Evolutionary conservation across 768 basidiomycete species (phyloP).

Genomic region (Solioccasus polychromus): DNA sequence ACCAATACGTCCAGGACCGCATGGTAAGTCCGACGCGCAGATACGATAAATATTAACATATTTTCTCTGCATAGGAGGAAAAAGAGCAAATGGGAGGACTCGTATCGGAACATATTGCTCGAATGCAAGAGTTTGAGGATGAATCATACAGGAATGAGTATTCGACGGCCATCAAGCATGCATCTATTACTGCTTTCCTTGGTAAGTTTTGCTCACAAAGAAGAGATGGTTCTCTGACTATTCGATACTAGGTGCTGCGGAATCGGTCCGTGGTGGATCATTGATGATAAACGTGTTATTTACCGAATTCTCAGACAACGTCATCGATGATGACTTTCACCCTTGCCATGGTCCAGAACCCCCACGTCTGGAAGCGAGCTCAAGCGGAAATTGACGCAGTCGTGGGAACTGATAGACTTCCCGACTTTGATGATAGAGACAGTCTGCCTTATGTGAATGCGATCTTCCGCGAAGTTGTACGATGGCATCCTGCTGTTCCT

Average conservation of each 20-base stretch:
- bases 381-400: constrained; percentile 1
- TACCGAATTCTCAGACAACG: background rate
- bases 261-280: background rate
- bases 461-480: constrained; percentile 12
- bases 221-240: background rate
- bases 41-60: too few species aligned
- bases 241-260: background rate
- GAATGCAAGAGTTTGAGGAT: constrained; percentile 6
- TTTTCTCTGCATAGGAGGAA: background rate
- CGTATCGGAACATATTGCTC: constrained; percentile 9
- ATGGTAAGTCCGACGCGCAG: background rate
- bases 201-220: background rate
- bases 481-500: constrained; percentile 15
- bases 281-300: background rate
- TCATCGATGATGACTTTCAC: background rate
- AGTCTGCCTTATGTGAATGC: constrained; percentile 15
- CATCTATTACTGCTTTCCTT: constrained; percentile 4
- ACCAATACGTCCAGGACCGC: background rate
- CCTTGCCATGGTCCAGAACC: background rate
- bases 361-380: background rate
- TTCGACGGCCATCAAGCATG: background rate
- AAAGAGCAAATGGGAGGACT: background rate
- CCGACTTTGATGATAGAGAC: constrained; percentile 1
- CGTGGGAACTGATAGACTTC: background rate
- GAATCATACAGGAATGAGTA: background rate